Conservation (phyloP, 108 stramenopile genomes). For the Pseudonitzschia delicatissima region DNA sequence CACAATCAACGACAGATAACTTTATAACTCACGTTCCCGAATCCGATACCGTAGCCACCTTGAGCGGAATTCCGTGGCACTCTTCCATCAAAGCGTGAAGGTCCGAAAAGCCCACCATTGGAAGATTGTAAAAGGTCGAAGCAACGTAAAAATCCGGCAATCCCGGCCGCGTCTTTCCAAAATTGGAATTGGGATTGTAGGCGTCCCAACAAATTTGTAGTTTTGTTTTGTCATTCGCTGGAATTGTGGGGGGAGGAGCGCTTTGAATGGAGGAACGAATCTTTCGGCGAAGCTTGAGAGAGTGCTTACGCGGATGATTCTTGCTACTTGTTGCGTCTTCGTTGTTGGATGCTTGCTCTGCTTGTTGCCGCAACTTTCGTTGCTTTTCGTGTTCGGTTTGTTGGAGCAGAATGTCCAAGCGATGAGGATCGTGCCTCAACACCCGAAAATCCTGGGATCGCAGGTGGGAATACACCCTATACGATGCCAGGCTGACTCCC, state of each 20-base stretch:
- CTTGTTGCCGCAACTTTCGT: not conserved
- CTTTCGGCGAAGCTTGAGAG: conserved; percentile 16
- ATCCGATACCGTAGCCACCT: conserved; percentile 71
- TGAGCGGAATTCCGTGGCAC: conserved; percentile 53
- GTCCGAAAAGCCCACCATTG: conserved; percentile 30
- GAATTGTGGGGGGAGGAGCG: conserved; percentile 45
- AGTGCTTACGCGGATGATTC: not conserved
- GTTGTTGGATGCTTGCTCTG: not conserved
- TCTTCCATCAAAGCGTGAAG: conserved; percentile 28
- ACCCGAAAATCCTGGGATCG: conserved; percentile 75
- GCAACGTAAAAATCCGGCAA: conserved; percentile 71
- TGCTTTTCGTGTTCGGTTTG: not conserved
- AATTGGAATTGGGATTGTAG: conserved; percentile 71
- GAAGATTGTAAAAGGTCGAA: conserved; percentile 44
- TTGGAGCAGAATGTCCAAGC: conserved; percentile 39
- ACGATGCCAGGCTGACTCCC: conserved; percentile 52
- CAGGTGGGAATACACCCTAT: conserved; percentile 77
- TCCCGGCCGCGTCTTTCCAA: conserved; percentile 67
- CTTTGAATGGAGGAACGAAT: conserved; percentile 26
- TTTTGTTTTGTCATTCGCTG: not conserved
- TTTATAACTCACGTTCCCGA: conserved; percentile 42
- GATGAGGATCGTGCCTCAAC: conserved; percentile 52
- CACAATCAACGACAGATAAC: not conserved
- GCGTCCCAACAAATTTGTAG: conserved; percentile 53
- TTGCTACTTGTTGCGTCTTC: not conserved